Evolutionary conservation across 2,329 filamentous ascomycete species (phyloP).

Genomic region (Neurospora sp.): DNA sequence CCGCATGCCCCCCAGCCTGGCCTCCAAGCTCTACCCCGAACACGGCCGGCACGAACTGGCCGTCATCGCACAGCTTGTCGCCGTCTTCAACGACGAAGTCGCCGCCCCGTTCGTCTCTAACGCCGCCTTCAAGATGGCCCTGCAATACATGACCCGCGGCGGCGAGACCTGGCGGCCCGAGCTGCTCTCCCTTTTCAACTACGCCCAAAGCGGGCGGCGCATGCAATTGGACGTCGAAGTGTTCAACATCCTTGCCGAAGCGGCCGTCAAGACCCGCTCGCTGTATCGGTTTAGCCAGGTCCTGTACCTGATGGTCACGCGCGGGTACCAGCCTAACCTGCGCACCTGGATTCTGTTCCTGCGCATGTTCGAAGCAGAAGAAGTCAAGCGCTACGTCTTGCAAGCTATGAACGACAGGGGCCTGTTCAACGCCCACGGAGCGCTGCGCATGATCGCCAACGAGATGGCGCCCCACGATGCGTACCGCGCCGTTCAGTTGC

Average conservation of each 20-base stretch:
- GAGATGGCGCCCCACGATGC: constrained; percentile 35
- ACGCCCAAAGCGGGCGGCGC: constrained; percentile 10
- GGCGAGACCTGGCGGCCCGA: constrained; percentile 20
- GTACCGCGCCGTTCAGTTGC: constrained; percentile 29
- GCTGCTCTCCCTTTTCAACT: constrained; percentile 24
- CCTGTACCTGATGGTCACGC: constrained; percentile 30
- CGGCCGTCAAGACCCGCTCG: constrained; percentile 30
- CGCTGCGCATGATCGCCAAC: constrained; percentile 28
- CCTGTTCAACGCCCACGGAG: constrained; percentile 28
- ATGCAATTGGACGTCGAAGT: constrained; percentile 33
- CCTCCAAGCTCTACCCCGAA: constrained; percentile 26
- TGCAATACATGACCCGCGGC: constrained; percentile 28
- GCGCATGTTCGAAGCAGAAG: constrained; percentile 47
- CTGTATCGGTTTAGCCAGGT: constrained; percentile 31
- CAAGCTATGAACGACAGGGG: constrained; percentile 35
- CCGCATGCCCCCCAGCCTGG: constrained; percentile 24
- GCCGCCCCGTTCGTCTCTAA: constrained; percentile 27
- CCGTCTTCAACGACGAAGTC: constrained; percentile 28
- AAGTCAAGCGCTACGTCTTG: constrained; percentile 37
- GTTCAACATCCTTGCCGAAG: constrained; percentile 38
- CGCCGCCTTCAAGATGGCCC: constrained; percentile 32
- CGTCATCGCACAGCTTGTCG: constrained; percentile 28
- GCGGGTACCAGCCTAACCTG: constrained; percentile 30
- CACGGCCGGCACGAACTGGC: constrained; percentile 26
- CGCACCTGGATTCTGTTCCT: constrained; percentile 40